phyloP scores from a whole-genome alignment of 2,329 filamentous ascomycete genomes.

The Aciculosporium take region DNA sequence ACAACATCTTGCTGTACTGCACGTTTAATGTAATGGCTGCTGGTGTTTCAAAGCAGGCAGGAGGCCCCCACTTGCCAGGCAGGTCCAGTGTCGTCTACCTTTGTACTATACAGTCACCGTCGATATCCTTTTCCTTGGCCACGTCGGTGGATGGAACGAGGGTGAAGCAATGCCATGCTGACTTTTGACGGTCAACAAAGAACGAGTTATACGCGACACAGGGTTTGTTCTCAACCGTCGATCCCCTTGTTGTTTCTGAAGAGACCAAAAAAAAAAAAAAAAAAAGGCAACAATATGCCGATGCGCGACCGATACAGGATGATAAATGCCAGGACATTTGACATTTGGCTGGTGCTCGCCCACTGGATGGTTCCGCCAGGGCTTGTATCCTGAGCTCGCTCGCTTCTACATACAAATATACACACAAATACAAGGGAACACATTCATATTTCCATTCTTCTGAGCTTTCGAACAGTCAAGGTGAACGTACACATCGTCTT shows the following conservation, averaged over 20 bases:
- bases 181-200: too few relatives aligned
- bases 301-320: not conserved
- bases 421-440: too few relatives aligned
- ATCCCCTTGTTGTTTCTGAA: not conserved
- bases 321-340: not conserved
- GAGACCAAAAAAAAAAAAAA: not conserved
- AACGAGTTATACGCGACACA: not conserved
- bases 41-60: not conserved
- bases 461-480: not conserved
- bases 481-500: not conserved
- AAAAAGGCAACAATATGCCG: slow-evolving; percentile 1
- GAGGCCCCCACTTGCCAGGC: not conserved
- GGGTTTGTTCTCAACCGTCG: not conserved
- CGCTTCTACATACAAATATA: not conserved
- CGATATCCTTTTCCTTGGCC: not conserved
- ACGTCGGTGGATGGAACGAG: not conserved
- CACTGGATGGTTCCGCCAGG: not conserved
- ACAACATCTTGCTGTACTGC: too few relatives aligned
- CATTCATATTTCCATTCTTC: not conserved
- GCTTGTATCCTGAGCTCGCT: not conserved
- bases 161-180: not conserved
- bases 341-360: not conserved
- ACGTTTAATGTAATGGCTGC: too few relatives aligned
- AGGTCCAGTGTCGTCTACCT: not conserved
- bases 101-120: not conserved